Base-by-base conservation (phyloP, 2,329 filamentous ascomycete genomes). In the Xylariaceae sp. region DNA sequence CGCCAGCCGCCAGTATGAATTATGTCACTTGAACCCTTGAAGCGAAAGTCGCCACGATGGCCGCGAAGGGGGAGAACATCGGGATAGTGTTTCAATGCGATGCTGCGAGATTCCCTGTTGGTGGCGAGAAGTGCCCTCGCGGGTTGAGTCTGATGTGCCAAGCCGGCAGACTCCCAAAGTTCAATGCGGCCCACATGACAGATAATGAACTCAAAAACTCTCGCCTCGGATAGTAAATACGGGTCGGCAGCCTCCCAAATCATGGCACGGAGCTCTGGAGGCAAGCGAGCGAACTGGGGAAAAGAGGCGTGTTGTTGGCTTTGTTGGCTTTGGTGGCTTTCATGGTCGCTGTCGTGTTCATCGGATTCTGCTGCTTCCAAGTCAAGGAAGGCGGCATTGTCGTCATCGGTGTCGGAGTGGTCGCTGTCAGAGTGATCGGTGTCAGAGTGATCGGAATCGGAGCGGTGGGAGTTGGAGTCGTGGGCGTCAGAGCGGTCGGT, bases 191-290 rank as follows among this genome's bases (percentile, higher is more conserved):
- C 5, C 8, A 43, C 3, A 7, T 32, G 10, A 3, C 57, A 1
- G 5, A 54, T 5, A 0, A 32, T 37, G 8, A 58, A n/a, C 0
- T 48, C 47, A 15, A 67, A 63, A 1, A 72, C 60, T 22, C 68
- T 67, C 6, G 55, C 50, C 36, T 65, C 59, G 1, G 48, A 57
- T 32, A 58, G 63, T 10, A 72, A 55, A 34, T 70, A 55, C 1
- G 65, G 66, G 49, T 70, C 69, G 47, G 70, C 68, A 8, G 63
- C 58, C 16, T 67, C 65, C 71, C 71, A 73, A 36, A 73, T 61
- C 29, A 56, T 64, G 4, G 60, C 42, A 32, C 70, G 70, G 12
- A 73, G 65, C 52, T 73, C 71, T 7, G 61, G 51, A 1, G 71
- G 71, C 2, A 73, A 58, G 16, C 54, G 61, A 32, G 45, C 56